A percentile compares a stretch with the other conserved stretches of the same genome.
Conservation (phyloP, 73 alveolate genomes). For the Stentor coeruleus region DNA sequence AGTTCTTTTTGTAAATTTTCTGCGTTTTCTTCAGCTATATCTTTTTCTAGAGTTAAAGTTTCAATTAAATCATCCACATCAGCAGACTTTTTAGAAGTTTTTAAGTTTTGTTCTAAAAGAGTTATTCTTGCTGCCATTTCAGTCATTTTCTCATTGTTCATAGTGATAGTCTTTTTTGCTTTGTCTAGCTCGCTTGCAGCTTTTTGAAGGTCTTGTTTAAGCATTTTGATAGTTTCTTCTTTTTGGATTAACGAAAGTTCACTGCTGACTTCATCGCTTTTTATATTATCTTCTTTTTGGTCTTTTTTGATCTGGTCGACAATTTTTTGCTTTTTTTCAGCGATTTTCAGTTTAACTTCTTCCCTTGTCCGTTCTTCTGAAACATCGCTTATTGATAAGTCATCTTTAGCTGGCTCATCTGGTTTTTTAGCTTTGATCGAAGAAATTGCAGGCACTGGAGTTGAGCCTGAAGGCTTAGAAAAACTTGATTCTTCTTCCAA, state of each 20-base stretch:
- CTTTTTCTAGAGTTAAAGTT: constrained; percentile 14
- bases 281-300: neutral
- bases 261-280: neutral
- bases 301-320: constrained; percentile 4
- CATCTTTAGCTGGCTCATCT: constrained; percentile 1
- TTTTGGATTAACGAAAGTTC: neutral
- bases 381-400: neutral
- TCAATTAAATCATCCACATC: neutral
- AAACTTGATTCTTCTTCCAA: constrained; percentile 8
- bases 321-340: constrained; percentile 3
- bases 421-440: neutral
- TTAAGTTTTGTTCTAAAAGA: neutral
- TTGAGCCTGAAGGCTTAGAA: neutral
- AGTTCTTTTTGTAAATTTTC: constrained; percentile 9
- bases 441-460: neutral
- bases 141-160: neutral
- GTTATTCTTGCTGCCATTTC: neutral
- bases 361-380: neutral
- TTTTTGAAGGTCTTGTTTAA: neutral
- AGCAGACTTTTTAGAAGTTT: neutral
- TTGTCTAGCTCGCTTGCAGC: neutral
- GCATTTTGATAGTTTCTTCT: neutral
- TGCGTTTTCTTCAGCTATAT: constrained; percentile 19
- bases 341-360: constrained; percentile 15
- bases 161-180: neutral